Evolutionary conservation across 805 yeast genomes (phyloP).

Genomic region (Teunomyces kruisii): DNA sequence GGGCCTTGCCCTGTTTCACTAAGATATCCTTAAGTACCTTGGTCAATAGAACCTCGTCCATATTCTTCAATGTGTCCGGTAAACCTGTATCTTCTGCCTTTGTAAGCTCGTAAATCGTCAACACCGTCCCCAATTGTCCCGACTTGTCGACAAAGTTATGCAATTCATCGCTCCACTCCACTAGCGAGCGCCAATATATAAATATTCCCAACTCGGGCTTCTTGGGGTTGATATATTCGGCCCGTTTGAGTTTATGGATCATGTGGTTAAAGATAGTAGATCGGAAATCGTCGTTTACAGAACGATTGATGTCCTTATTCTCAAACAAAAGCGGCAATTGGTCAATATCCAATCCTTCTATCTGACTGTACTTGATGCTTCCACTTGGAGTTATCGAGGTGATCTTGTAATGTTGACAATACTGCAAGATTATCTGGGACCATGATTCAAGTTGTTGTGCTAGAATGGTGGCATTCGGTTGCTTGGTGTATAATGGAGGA

Average conservation of each 20-base stretch:
- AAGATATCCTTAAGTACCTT: slow-evolving; percentile 54
- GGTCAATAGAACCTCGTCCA: slow-evolving; percentile 57
- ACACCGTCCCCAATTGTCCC: slow-evolving; percentile 73
- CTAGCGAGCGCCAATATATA: slow-evolving; percentile 59
- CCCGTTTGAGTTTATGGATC: slow-evolving; percentile 51
- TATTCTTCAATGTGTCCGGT: slow-evolving; percentile 58
- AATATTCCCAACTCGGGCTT: slow-evolving; percentile 66
- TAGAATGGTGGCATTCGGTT: slow-evolving; percentile 78
- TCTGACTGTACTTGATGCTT: slow-evolving; percentile 26
- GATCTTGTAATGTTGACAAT: slow-evolving; percentile 54
- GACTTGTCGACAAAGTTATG: slow-evolving; percentile 53
- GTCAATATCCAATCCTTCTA: slow-evolving; percentile 14
- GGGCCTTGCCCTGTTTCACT: slow-evolving; percentile 70
- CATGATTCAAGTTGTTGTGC: slow-evolving; percentile 78
- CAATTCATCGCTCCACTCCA: slow-evolving; percentile 38
- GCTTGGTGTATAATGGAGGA: slow-evolving; percentile 91
- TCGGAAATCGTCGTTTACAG: slow-evolving; percentile 54
- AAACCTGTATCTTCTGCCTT: slow-evolving; percentile 58
- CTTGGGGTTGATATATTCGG: slow-evolving; percentile 51
- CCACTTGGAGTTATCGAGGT: slow-evolving; percentile 30
- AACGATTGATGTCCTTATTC: slow-evolving; percentile 51
- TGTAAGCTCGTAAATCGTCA: slow-evolving; percentile 79
- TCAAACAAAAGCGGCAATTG: slow-evolving; percentile 44
- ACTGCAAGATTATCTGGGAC: slow-evolving; percentile 62
- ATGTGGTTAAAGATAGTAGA: slow-evolving; percentile 56